Conservation (phyloP, 106 monocot species). For the Acorus calamus region DNA sequence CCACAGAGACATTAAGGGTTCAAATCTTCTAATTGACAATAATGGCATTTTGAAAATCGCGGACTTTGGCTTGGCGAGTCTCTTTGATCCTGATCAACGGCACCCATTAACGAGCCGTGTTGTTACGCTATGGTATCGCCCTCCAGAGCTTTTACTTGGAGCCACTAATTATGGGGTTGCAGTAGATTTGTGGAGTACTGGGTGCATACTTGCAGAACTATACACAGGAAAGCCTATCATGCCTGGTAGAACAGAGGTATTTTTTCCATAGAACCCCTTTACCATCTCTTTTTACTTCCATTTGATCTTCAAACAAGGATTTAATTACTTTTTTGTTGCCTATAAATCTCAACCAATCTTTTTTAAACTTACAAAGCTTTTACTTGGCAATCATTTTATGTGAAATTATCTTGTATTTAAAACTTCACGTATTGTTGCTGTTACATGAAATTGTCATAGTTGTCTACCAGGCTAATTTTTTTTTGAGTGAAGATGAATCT, state of each 20-base stretch:
- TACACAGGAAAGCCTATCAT: constrained; percentile 4
- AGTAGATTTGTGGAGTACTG: constrained; percentile 10
- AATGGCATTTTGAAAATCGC: constrained; percentile 4
- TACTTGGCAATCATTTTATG: not conserved
- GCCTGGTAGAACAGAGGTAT: constrained; percentile 11
- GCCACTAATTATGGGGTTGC: constrained; percentile 6
- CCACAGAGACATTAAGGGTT: constrained; percentile 8
- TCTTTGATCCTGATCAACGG: constrained; percentile 2
- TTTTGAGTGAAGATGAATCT: no score
- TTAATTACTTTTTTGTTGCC: no score
- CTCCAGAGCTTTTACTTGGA: constrained; percentile 11
- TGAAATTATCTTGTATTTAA: no score
- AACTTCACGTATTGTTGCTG: no score
- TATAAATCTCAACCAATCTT: not conserved
- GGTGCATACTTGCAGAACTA: constrained; percentile 10
- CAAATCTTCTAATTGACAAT: constrained; percentile 8
- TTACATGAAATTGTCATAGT: no score
- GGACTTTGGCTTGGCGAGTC: constrained; percentile 8
- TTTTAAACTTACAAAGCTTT: not conserved
- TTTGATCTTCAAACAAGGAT: no score
- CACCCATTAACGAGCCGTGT: constrained; percentile 7
- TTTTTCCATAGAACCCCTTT: not conserved
- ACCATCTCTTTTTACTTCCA: no score
- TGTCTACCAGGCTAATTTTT: no score
- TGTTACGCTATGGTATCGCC: constrained; percentile 8